Base-by-base conservation (phyloP, 1,284 basidiomycete genomes). In the Ganoderma lingzhi region DNA sequence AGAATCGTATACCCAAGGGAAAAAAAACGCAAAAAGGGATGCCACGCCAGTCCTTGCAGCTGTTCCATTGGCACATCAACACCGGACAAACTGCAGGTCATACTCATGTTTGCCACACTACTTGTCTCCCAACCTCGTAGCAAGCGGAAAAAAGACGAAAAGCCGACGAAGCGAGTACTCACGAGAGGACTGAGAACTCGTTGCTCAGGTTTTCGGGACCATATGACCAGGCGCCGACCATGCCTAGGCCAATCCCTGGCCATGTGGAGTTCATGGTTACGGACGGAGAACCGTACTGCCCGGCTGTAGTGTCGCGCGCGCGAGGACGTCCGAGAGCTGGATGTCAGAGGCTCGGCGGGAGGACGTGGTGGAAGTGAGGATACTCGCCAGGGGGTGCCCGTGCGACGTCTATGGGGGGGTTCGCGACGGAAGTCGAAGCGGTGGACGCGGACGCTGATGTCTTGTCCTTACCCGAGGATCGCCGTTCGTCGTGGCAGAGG, bases 401-500 rank as follows among this genome's bases (percentile, higher is more conserved):
- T 63, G 76, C 73, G 62, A 77, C 75, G 70, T 80, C 78, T 35
- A 76, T 73, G 17, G 70, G 65, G 48, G 78, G 76, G 62, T 78
- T 78, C 42, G 75, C 66, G 23, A 71, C 72, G 79, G 80, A 75
- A 80, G 80, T 60, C 82, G 81, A 53, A 81, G 76, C 39, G 79
- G 77, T 32, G 80, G 75, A 39, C 5, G 76, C 75, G 65, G 78
- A 68, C 56, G 76, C 66, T 65, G 78, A 68, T 56, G 77, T 64
- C 71, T 87, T 88, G 53, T 88, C 86, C 67, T 80, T 79, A 69
- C 64, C 80, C 78, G 77, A 86, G 84, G 8, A 87, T 69, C 92
- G 88, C 64, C 88, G 88, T 77, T 96, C 94, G 81, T 96, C 95
- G 77, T 96, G 93, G 77, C 95, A 97, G 12, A 96, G 84, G 82